A percentile compares a stretch with the other conserved stretches of the same genome.
These are phyloP conservation scores for Lepidium didymum DNA, from an alignment of 345 rosid genomes.

Conservation along the genomic window DNA sequence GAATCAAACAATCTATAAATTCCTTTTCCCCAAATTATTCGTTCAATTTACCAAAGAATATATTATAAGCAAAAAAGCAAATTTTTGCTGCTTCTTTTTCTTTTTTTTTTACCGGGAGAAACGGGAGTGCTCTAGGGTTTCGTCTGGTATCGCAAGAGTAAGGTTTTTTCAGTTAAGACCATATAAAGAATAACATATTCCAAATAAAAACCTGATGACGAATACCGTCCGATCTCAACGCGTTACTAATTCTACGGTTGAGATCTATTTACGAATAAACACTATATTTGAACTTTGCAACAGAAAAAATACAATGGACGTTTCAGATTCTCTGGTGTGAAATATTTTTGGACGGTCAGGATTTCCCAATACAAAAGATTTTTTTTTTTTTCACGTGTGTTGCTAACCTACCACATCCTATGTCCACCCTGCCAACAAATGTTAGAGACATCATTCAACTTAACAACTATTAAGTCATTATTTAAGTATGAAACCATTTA, in stretches of 20 bases:
- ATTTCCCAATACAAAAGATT: neutral
- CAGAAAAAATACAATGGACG: conserved; percentile 23
- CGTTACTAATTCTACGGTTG: conserved; percentile 1
- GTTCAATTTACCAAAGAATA: conserved; percentile 23
- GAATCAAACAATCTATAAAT: conserved; percentile 7
- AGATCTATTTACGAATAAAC: neutral
- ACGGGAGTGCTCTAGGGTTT: conserved; percentile 56
- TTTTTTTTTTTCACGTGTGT: conserved; percentile 16
- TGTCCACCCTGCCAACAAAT: neutral
- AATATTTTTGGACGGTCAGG: conserved; percentile 10
- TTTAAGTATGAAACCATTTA: neutral
- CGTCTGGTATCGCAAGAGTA: conserved; percentile 45
- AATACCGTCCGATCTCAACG: conserved; percentile 11
- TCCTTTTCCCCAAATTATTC: conserved; percentile 25
- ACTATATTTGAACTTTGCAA: neutral
- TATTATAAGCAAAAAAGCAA: neutral
- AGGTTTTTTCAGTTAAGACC: conserved; percentile 38
- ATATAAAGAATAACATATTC: conserved; percentile 12
- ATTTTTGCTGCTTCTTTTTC: neutral
- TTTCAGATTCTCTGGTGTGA: neutral
- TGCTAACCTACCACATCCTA: conserved; percentile 18
- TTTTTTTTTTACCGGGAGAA: conserved; percentile 33
- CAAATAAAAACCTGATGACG: neutral
- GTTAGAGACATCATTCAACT: conserved; percentile 20
- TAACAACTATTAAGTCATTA: neutral